These are phyloP conservation scores for Pezicula radicicola DNA, from an alignment of 2,329 filamentous ascomycete species.

Conservation along the genomic window DNA sequence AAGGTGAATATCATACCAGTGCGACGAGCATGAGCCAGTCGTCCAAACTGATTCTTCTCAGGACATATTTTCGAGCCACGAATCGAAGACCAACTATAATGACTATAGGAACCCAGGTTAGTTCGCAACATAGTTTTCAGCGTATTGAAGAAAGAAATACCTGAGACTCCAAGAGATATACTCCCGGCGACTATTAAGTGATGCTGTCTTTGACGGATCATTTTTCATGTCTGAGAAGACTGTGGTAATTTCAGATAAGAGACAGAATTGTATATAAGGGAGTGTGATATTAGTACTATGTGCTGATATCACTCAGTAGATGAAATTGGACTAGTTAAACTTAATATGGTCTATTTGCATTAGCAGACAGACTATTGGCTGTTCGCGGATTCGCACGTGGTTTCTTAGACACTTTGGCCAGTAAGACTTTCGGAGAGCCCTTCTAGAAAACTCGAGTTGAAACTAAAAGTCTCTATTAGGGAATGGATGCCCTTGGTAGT, in stretches of 20 bases:
- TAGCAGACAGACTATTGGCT: too few species aligned
- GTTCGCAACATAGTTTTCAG: not conserved
- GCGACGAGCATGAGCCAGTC: conserved; percentile 1
- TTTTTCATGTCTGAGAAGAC: not conserved
- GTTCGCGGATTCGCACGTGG: too few species aligned
- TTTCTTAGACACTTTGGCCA: too few species aligned
- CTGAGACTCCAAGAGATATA: not conserved
- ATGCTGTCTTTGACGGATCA: not conserved
- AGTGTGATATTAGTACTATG: not conserved
- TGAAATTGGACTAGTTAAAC: too few species aligned
- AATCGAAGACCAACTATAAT: not conserved
- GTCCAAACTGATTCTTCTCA: not conserved
- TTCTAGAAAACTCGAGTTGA: too few species aligned
- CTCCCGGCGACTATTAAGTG: not conserved
- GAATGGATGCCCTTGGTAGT: too few species aligned
- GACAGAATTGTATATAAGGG: not conserved
- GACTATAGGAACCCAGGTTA: not conserved
- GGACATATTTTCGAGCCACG: not conserved
- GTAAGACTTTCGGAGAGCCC: too few species aligned
- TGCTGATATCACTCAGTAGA: too few species aligned
- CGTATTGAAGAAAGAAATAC: not conserved
- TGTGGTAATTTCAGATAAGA: not conserved
- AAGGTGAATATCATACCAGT: not conserved
- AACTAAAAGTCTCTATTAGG: too few species aligned
- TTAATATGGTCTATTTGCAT: too few species aligned